A percentile compares a stretch with the other conserved stretches of the same genome.
Conservation (phyloP, 2,329 filamentous ascomycete species). For the Byssoonygena ceratinophila region DNA sequence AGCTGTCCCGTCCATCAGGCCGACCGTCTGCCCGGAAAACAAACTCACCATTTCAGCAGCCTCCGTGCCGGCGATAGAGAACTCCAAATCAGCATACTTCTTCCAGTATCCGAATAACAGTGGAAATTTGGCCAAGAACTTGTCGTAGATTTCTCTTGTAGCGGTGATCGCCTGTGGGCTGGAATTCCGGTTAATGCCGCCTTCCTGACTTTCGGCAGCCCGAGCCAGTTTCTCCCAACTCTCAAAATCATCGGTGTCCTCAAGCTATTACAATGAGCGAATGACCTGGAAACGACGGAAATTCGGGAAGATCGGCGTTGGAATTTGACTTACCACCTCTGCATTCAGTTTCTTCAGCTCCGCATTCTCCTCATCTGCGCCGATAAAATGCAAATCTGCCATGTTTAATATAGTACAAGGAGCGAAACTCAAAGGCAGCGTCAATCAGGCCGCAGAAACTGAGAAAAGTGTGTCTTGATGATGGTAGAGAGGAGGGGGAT, state of each 20-base stretch:
- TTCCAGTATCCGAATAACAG: conserved; percentile 98
- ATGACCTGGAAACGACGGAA: not conserved
- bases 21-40: not conserved
- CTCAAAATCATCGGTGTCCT: conserved; percentile 83
- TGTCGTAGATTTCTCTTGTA: conserved; percentile 78
- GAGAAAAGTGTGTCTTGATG: conserved; percentile 9
- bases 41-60: conserved; percentile 80
- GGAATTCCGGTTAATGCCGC: conserved; percentile 90
- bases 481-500: conserved; percentile 2
- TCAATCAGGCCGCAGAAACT: conserved; percentile 11
- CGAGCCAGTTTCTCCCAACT: conserved; percentile 87
- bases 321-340: conserved; percentile 55
- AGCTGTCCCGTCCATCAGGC: conserved; percentile 6
- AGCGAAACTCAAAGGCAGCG: not conserved
- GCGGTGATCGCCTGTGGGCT: conserved; percentile 85
- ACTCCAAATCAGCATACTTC: conserved; percentile 96
- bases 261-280: conserved; percentile 34
- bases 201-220: conserved; percentile 73
- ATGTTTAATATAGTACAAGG: conserved; percentile 34
- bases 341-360: conserved; percentile 68
- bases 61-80: conserved; percentile 91
- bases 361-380: conserved; percentile 67
- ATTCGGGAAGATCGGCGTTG: not conserved
- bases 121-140: conserved; percentile 87
- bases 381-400: conserved; percentile 64